A percentile compares a stretch with the other conserved stretches of the same genome.
Conservation (phyloP, 2,329 filamentous ascomycete genomes). For the Penicillium brevicompactum region DNA sequence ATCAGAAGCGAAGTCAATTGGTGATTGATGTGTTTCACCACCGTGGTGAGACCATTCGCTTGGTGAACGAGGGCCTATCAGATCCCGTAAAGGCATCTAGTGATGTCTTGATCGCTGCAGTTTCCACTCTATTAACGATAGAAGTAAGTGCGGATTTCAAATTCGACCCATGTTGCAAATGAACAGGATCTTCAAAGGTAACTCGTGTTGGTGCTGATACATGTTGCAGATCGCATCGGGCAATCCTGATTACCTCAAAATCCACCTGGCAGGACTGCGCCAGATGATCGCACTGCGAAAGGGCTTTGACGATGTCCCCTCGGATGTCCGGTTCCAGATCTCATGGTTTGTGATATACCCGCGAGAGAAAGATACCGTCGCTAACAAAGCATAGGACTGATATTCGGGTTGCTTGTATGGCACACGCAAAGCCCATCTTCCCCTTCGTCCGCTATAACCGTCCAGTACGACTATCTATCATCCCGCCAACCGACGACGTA, state of each 20-base stretch:
- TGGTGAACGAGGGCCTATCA: conserved; percentile 42
- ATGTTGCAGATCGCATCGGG: conserved; percentile 38
- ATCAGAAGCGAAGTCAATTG: conserved; percentile 32
- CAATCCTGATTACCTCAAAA: conserved; percentile 42
- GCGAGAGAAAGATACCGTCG: neutral
- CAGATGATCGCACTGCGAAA: conserved; percentile 43
- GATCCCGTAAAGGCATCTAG: conserved; percentile 41
- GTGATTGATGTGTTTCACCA: conserved; percentile 42
- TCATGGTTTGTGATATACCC: conserved; percentile 34
- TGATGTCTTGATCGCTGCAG: conserved; percentile 42
- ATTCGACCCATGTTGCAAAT: neutral
- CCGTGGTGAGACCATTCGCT: conserved; percentile 41
- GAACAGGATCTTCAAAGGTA: neutral
- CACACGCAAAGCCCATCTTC: conserved; percentile 41
- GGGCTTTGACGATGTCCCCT: conserved; percentile 40
- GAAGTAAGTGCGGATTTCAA: conserved; percentile 30
- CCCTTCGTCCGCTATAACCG: conserved; percentile 39
- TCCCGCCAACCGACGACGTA: conserved; percentile 34
- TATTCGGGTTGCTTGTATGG: conserved; percentile 44
- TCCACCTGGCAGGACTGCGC: conserved; percentile 41
- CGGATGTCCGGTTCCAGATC: conserved; percentile 42
- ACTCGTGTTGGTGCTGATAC: neutral
- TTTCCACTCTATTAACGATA: conserved; percentile 42
- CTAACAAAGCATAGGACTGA: conserved; percentile 37
- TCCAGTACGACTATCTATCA: conserved; percentile 32